A percentile compares a stretch with the other conserved stretches of the same genome.
Conservation (phyloP, 2,329 filamentous ascomycete genomes). For the Akanthomyces lecanii region DNA sequence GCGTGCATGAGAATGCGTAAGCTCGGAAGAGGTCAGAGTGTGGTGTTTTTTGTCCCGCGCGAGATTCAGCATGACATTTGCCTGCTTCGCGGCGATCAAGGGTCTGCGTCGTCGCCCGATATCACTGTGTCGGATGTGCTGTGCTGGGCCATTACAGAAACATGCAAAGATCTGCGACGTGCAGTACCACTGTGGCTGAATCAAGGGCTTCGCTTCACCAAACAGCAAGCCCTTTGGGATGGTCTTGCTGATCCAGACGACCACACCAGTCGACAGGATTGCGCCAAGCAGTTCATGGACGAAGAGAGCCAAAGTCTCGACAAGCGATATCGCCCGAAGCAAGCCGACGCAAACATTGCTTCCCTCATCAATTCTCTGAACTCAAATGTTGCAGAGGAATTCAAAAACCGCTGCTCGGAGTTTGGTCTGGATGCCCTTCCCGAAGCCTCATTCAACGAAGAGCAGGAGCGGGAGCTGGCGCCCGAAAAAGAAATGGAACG, state of each 20-base stretch:
- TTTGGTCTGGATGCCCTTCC: background rate
- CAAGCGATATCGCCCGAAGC: background rate
- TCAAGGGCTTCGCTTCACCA: conserved; percentile 51
- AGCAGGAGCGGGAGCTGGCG: conserved; percentile 64
- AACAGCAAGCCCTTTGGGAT: conserved; percentile 36
- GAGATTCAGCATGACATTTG: conserved; percentile 57
- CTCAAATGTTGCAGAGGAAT: background rate
- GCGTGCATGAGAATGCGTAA: conserved; percentile 68
- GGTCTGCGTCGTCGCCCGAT: background rate
- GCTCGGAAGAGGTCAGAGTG: conserved; percentile 61
- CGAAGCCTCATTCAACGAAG: conserved; percentile 47
- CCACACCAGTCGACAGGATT: background rate
- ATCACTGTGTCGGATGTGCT: conserved; percentile 48
- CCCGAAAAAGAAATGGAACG: conserved; percentile 60
- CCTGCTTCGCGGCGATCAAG: background rate
- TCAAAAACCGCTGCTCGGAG: background rate
- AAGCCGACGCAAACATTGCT: background rate
- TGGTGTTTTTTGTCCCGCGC: conserved; percentile 54
- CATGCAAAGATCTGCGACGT: conserved; percentile 43
- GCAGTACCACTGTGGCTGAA: conserved; percentile 56
- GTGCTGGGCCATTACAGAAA: conserved; percentile 54
- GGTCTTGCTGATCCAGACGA: too few relatives aligned
- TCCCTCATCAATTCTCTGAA: background rate
- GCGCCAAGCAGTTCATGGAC: background rate
- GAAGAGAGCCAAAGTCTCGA: background rate